A percentile compares a stretch with the other conserved stretches of the same genome.
Evolutionary conservation across 2,329 filamentous ascomycete genomes (phyloP).

Genomic region (Scedosporium aurantiacum): DNA sequence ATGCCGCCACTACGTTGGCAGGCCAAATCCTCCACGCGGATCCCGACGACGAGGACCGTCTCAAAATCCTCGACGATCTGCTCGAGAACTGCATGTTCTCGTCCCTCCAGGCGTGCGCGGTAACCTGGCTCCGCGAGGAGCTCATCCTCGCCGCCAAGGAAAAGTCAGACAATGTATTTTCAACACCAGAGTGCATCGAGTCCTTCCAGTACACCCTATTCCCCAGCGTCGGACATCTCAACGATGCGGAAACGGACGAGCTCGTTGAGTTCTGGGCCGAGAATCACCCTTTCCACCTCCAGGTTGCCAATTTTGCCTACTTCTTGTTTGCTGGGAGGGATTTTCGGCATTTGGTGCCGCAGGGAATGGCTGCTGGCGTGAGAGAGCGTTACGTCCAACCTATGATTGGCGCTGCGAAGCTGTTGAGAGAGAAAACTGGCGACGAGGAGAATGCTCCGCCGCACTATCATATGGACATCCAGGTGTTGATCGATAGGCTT

Average conservation of each 20-base stretch:
- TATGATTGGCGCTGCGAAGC: conserved; percentile 31
- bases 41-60: conserved; percentile 45
- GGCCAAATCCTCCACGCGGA: conserved; percentile 46
- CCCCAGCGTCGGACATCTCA: conserved; percentile 39
- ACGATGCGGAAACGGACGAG: conserved; percentile 27
- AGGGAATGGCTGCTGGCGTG: conserved; percentile 44
- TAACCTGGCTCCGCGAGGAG: conserved; percentile 55
- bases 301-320: conserved; percentile 49
- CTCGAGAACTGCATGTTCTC: conserved; percentile 55
- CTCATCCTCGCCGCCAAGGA: conserved; percentile 34
- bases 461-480: conserved; percentile 20
- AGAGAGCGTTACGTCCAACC: conserved; percentile 49
- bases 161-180: conserved; percentile 29
- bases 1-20: conserved; percentile 42
- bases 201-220: conserved; percentile 52
- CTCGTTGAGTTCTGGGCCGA: conserved; percentile 41
- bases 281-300: conserved; percentile 43
- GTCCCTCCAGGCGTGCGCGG: conserved; percentile 49
- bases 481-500: conserved; percentile 32
- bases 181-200: conserved; percentile 43
- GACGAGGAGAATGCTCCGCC: conserved; percentile 19
- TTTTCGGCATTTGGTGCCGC: conserved; percentile 30
- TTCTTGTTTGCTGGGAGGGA: conserved; percentile 31
- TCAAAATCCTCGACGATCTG: conserved; percentile 53
- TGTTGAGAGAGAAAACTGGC: conserved; percentile 17